Conservation (phyloP, 768 basidiomycete species). For the Hericium erinaceus region DNA sequence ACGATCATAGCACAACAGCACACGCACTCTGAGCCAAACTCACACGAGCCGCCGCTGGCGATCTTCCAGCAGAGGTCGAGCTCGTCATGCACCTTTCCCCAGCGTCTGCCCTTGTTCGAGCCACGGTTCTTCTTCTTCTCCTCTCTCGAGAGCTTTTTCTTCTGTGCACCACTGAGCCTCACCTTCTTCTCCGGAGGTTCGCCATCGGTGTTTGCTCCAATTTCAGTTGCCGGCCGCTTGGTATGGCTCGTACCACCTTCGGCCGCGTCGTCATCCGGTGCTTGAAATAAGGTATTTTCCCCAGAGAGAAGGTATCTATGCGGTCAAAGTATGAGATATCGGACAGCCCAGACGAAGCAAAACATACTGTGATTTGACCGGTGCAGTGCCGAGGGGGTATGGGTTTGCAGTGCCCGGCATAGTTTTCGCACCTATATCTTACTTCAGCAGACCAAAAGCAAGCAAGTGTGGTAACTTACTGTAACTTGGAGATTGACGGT, state of each 20-base stretch:
- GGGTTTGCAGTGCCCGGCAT: neutral
- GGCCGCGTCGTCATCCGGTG: constrained; percentile 50
- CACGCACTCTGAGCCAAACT: constrained; percentile 55
- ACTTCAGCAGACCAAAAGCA: too few relatives aligned
- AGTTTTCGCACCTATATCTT: too few relatives aligned
- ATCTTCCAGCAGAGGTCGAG: constrained; percentile 76
- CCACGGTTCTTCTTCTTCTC: constrained; percentile 70
- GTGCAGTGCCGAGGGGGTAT: constrained; percentile 38
- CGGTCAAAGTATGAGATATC: neutral
- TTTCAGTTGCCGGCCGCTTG: constrained; percentile 11
- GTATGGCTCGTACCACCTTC: constrained; percentile 43
- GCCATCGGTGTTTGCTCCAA: constrained; percentile 14
- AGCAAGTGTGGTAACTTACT: too few relatives aligned
- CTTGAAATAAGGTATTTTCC: constrained; percentile 11
- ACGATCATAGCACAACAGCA: constrained; percentile 7
- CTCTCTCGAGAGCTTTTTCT: constrained; percentile 44
- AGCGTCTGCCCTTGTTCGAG: constrained; percentile 76
- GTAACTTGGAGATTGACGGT: too few relatives aligned
- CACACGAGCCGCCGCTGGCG: constrained; percentile 62
- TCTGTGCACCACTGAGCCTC: constrained; percentile 24
- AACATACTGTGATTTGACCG: constrained; percentile 43
- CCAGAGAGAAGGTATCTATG: constrained; percentile 29
- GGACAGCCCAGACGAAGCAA: neutral
- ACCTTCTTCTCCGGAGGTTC: constrained; percentile 18
- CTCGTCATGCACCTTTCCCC: constrained; percentile 70